phyloP scores from a whole-genome alignment of 495 filamentous ascomycete species.

The Sabuloglossum arenarium region DNA sequence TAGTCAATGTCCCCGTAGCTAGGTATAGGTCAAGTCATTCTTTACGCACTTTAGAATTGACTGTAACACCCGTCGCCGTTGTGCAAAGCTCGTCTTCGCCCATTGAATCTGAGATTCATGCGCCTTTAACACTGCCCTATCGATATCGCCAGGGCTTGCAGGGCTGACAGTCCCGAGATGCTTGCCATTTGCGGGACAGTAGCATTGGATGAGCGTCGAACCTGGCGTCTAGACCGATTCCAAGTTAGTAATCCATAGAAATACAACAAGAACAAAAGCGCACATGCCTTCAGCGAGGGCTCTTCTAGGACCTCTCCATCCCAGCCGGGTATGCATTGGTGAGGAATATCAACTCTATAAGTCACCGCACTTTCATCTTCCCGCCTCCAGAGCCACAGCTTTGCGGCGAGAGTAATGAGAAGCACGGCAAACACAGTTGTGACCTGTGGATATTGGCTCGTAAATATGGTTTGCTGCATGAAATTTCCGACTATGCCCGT shows the following conservation, averaged over 20 bases:
- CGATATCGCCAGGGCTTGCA: constrained; percentile 55
- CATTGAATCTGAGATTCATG: constrained; percentile 58
- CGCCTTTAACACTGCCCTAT: constrained; percentile 55
- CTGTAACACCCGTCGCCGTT: constrained; percentile 60
- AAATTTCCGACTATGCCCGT: background rate
- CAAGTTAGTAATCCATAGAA: no score
- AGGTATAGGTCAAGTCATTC: background rate
- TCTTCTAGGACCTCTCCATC: constrained; percentile 41
- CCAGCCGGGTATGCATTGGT: constrained; percentile 31
- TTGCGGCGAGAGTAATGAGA: background rate
- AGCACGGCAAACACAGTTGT: background rate
- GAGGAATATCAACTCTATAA: constrained; percentile 36
- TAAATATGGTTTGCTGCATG: background rate
- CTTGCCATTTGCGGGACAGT: constrained; percentile 73
- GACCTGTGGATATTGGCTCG: background rate
- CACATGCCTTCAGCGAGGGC: constrained; percentile 21
- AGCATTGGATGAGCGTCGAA: constrained; percentile 55
- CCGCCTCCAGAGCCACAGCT: background rate
- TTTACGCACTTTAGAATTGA: constrained; percentile 52
- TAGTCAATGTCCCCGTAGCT: background rate
- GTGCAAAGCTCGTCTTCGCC: constrained; percentile 55
- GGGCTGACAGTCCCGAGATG: constrained; percentile 67
- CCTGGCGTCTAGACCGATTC: constrained; percentile 20
- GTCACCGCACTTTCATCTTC: constrained; percentile 27
- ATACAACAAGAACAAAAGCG: background rate